Conservation (phyloP, 2,329 filamentous ascomycete species). For the Xylariaceae sp. region DNA sequence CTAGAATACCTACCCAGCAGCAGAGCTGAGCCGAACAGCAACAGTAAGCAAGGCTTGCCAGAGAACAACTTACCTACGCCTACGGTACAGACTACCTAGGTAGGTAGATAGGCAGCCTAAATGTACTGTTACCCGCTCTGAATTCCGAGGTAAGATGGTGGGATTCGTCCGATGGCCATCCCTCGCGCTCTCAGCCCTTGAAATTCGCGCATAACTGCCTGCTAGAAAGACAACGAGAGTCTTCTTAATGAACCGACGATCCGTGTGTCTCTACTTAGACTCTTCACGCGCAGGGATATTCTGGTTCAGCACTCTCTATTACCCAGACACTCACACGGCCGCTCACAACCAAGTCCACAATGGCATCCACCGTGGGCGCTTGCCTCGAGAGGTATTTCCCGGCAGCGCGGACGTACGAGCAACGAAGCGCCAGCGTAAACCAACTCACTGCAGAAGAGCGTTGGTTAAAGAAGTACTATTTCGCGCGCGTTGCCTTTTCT, state of each 20-base stretch:
- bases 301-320: slow-evolving; percentile 10
- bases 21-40: neutral
- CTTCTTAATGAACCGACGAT: slow-evolving; percentile 18
- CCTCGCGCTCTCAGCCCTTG: slow-evolving; percentile 1
- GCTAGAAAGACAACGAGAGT: neutral
- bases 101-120: neutral
- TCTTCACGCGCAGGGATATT: slow-evolving; percentile 18
- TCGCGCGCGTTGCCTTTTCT: slow-evolving; percentile 15
- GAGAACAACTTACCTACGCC: neutral
- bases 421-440: slow-evolving; percentile 13
- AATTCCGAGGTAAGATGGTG: neutral
- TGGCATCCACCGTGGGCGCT: slow-evolving; percentile 16
- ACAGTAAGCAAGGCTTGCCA: neutral
- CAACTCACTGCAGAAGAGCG: slow-evolving; percentile 11
- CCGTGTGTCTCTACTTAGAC: slow-evolving; percentile 12
- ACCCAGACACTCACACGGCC: slow-evolving; percentile 8
- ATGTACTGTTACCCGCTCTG: neutral
- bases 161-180: neutral
- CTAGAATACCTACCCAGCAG: neutral
- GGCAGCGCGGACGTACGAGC: slow-evolving; percentile 10
- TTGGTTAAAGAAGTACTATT: slow-evolving; percentile 23
- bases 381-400: slow-evolving; percentile 18
- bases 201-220: neutral
- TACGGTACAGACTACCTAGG: neutral
- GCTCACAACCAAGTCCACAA: neutral